These are phyloP conservation scores for Agaricales sp. DNA, from an alignment of 1,284 basidiomycete genomes.

Conservation along the genomic window DNA sequence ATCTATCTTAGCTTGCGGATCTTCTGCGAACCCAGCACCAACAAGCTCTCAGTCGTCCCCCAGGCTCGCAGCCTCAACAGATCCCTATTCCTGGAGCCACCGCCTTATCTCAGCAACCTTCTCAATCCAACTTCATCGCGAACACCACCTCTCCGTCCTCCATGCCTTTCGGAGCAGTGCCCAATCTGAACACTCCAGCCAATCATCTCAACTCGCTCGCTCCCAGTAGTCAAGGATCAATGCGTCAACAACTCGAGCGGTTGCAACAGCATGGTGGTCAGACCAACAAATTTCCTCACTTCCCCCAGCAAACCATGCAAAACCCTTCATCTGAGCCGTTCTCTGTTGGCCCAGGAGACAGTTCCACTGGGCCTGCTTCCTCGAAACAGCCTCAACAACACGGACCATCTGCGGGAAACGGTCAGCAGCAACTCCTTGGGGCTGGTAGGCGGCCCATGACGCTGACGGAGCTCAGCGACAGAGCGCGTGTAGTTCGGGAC, in stretches of 20 bases:
- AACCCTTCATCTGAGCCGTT: background rate
- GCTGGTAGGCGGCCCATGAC: constrained; percentile 8
- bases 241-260: background rate
- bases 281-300: background rate
- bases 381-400: constrained; percentile 28
- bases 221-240: background rate
- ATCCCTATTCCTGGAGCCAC: no score
- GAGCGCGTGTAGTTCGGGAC: constrained; percentile 13
- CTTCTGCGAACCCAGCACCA: constrained; percentile 31
- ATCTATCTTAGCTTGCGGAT: constrained; percentile 39
- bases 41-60: background rate
- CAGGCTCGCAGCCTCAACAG: no score
- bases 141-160: background rate
- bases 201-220: background rate
- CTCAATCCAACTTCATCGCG: background rate
- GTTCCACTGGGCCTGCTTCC: background rate
- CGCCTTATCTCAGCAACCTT: background rate
- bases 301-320: background rate
- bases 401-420: constrained; percentile 31
- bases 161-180: background rate
- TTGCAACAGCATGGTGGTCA: background rate
- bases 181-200: background rate
- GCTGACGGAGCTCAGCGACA: constrained; percentile 14
- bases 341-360: background rate
- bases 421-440: background rate